Base-by-base conservation (phyloP, 2,329 filamentous ascomycete species). In the Alternaria sp. region DNA sequence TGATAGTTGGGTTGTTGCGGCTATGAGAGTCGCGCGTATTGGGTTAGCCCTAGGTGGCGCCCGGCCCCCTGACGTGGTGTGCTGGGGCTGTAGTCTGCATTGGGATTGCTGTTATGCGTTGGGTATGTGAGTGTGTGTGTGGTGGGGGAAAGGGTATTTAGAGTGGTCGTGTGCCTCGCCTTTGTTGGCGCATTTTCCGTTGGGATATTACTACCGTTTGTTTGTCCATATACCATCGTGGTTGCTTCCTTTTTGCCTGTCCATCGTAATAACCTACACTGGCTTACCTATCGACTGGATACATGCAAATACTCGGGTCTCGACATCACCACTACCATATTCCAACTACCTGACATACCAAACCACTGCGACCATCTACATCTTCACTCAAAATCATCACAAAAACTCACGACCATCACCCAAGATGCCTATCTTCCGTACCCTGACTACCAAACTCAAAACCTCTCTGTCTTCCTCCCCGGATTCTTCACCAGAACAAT, bases 401-500 rank as follows among this genome's bases (percentile, higher is more conserved):
- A 18, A 51, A 41, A 26, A 26, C 16, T 20, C 20, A 44, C 34
- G 18, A n/a, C 48, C 39, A 41, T 26, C 34, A 32, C 26, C 22
- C 52, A 69, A 49, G 4, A 76, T 77, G 74, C 71, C 74, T 20
- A 57, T 77, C 59, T 63, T 76, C 18, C 70, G 72, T 62, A 65
- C 54, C 49, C 57, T 76, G 34, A 74, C 72, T 12, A 70, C 64
- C 22, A 76, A 73, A 53, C 64, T 77, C 54, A 75, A 72, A 57
- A 73, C 67, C 8, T 73, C 70, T 12, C 63, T 73, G 56, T 69
- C 71, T 2, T 57, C 69, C 1, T 72, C 73, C 5, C 71, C 71
- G 5, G 63, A 66, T 7, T 56, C 72, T 8, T 67, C 69, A 11
- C 57, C 57, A 14, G 41, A 51, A 20, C 28, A 43, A 24, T 60